Percentiles rank a stretch among this genome's conserved stretches.
phyloP scores from a whole-genome alignment of 2,329 filamentous ascomycete genomes.

The Fusarium sp. region DNA sequence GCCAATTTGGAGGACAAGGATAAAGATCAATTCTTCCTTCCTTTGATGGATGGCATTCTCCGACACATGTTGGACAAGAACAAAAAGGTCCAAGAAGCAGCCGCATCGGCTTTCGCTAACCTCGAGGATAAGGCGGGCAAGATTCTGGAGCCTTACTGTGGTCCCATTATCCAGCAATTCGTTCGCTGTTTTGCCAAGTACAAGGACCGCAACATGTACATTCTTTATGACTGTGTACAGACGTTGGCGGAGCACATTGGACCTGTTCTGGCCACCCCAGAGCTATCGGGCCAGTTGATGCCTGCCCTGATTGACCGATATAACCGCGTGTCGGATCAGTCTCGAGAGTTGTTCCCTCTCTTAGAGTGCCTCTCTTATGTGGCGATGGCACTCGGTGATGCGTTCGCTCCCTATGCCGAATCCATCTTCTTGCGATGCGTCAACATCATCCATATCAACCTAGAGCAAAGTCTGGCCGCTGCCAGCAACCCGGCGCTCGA shows the following conservation, averaged over 20 bases:
- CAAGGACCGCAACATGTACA: slow-evolving; percentile 99
- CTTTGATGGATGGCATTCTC: slow-evolving; percentile 97
- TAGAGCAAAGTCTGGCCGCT: slow-evolving; percentile 84
- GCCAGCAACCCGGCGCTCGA: slow-evolving; percentile 79
- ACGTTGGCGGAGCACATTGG: slow-evolving; percentile 95
- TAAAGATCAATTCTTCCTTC: slow-evolving; percentile 86
- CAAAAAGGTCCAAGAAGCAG: slow-evolving; percentile 98
- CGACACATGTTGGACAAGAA: slow-evolving; percentile 96
- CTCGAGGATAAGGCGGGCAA: slow-evolving; percentile 93
- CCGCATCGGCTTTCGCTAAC: slow-evolving; percentile 94
- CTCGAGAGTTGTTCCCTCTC: slow-evolving; percentile 92
- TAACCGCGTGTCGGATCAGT: slow-evolving; percentile 88
- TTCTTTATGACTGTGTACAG: slow-evolving; percentile 98
- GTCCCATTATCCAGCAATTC: slow-evolving; percentile 92
- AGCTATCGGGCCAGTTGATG: slow-evolving; percentile 91
- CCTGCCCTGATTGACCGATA: slow-evolving; percentile 91
- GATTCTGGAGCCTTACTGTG: slow-evolving; percentile 86
- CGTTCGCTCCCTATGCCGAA: slow-evolving; percentile 87
- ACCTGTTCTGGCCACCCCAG: slow-evolving; percentile 81
- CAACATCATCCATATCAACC: slow-evolving; percentile 90
- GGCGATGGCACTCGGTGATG: slow-evolving; percentile 84
- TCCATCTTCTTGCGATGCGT: slow-evolving; percentile 91
- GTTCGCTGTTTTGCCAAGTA: slow-evolving; percentile 93
- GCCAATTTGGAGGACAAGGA: slow-evolving; percentile 79
- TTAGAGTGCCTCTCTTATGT: slow-evolving; percentile 98